Evolutionary conservation across 768 basidiomycete species (phyloP).

Genomic region (Mycena rebaudengoi): DNA sequence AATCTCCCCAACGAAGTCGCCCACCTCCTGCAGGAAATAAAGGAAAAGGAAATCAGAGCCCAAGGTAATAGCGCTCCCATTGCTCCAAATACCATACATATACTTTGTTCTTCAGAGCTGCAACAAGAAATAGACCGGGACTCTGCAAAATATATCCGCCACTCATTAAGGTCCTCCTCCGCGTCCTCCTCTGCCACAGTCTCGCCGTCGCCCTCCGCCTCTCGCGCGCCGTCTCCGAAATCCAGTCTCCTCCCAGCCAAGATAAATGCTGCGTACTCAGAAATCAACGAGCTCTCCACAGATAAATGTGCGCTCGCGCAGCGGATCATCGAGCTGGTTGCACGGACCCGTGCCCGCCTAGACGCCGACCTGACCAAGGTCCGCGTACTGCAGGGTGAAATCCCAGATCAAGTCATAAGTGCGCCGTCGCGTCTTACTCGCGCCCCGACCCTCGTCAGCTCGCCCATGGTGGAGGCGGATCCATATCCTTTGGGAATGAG

Average conservation of each 20-base stretch:
- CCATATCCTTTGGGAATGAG: slow-evolving; percentile 14
- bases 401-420: slow-evolving; percentile 37
- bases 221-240: slow-evolving; percentile 49
- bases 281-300: slow-evolving; percentile 52
- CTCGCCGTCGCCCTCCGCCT: slow-evolving; percentile 34
- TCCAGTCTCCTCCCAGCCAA: slow-evolving; percentile 48
- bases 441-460: slow-evolving; percentile 24
- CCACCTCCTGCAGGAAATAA: slow-evolving; percentile 62
- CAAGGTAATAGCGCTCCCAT: slow-evolving; percentile 42
- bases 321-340: slow-evolving; percentile 57
- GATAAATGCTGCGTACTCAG: slow-evolving; percentile 54
- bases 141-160: slow-evolving; percentile 58
- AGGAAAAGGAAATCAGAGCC: slow-evolving; percentile 50
- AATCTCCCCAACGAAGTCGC: slow-evolving; percentile 63
- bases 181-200: slow-evolving; percentile 26
- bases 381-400: slow-evolving; percentile 56
- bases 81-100: too few species aligned
- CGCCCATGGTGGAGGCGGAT: slow-evolving; percentile 10
- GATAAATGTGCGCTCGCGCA: slow-evolving; percentile 60
- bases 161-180: slow-evolving; percentile 46
- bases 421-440: slow-evolving; percentile 25
- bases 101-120: slow-evolving; percentile 43
- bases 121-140: slow-evolving; percentile 61
- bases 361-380: slow-evolving; percentile 60
- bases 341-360: slow-evolving; percentile 55